Percentiles rank a stretch among this genome's conserved stretches.
These are phyloP conservation scores for Eutypa lata DNA, from an alignment of 2,329 filamentous ascomycete species.

Conservation along the genomic window DNA sequence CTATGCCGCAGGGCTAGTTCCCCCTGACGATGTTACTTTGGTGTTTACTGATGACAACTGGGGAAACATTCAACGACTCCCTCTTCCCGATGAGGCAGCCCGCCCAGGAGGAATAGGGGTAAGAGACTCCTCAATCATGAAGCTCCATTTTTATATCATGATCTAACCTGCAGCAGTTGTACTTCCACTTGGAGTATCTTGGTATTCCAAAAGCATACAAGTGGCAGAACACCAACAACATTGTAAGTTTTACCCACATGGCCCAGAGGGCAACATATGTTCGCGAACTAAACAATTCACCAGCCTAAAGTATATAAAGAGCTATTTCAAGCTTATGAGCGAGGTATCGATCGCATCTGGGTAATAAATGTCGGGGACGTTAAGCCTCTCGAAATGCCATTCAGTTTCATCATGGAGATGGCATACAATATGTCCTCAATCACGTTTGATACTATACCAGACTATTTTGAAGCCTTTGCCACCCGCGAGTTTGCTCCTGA, in stretches of 20 bases:
- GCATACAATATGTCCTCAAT: slow-evolving; percentile 52
- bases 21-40: slow-evolving; percentile 64
- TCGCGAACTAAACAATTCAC: neutral
- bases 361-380: slow-evolving; percentile 66
- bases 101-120: slow-evolving; percentile 62
- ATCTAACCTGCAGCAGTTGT: slow-evolving; percentile 25
- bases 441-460: slow-evolving; percentile 33
- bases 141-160: neutral
- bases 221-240: slow-evolving; percentile 64
- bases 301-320: slow-evolving; percentile 31
- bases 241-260: slow-evolving; percentile 53
- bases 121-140: neutral
- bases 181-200: slow-evolving; percentile 58
- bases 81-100: slow-evolving; percentile 55
- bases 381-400: slow-evolving; percentile 47
- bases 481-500: slow-evolving; percentile 47
- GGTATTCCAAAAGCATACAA: slow-evolving; percentile 47
- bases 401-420: slow-evolving; percentile 28
- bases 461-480: slow-evolving; percentile 46
- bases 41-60: slow-evolving; percentile 70
- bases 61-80: slow-evolving; percentile 62
- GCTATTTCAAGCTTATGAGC: slow-evolving; percentile 57
- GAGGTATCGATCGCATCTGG: slow-evolving; percentile 60
- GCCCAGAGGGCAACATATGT: neutral
- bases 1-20: slow-evolving; percentile 36